Evolutionary conservation across 116 monocot genomes (phyloP).

Genomic region (Phalaenopsis hybrid): DNA sequence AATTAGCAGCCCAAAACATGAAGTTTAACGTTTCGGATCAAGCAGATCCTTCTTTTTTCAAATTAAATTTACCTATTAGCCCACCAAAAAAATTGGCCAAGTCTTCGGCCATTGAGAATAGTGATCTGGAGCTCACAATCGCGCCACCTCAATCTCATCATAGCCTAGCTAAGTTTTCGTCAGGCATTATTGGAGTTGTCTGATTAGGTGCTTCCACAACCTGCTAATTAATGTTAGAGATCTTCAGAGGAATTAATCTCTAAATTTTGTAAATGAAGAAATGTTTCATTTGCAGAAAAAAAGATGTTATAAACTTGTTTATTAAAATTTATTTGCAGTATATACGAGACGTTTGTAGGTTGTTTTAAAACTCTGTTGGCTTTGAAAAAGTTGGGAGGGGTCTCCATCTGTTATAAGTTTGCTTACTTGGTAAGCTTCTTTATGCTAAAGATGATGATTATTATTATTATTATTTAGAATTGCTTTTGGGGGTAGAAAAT

Average conservation of each 20-base stretch:
- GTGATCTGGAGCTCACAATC: constrained; percentile 36
- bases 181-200: constrained; percentile 24
- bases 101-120: background rate
- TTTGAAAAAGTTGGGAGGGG: no score
- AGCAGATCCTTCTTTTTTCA: constrained; percentile 12
- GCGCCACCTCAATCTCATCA: constrained; percentile 23
- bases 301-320: no score
- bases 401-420: no score
- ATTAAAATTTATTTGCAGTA: no score
- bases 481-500: no score
- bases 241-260: constrained; percentile 11
- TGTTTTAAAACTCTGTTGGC: no score
- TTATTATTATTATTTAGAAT: no score
- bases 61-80: constrained; percentile 11
- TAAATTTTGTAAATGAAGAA: background rate
- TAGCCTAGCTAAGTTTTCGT: constrained; percentile 1
- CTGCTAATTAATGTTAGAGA: background rate
- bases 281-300: background rate
- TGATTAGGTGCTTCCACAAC: constrained; percentile 6
- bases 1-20: background rate
- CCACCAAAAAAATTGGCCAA: background rate
- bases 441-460: no score
- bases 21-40: background rate
- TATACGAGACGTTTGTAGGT: no score
- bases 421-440: no score